A percentile compares a stretch with the other conserved stretches of the same genome.
These are phyloP conservation scores for Citrullus mucosospermus DNA, from an alignment of 306 rosid genomes.

Conservation along the genomic window DNA sequence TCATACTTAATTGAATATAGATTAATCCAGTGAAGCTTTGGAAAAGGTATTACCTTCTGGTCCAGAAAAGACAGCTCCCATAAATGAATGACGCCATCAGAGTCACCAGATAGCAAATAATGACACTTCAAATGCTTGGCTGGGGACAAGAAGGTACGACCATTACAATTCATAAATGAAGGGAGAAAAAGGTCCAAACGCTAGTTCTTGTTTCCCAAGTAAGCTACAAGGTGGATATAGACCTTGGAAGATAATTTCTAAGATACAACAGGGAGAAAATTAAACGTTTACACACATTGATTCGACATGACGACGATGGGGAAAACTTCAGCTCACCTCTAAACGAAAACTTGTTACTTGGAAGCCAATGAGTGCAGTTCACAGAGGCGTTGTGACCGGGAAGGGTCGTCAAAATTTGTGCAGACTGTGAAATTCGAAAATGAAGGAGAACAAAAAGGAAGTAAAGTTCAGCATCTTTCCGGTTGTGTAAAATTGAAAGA, in stretches of 20 bases:
- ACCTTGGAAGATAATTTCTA: not conserved
- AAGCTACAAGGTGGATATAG: not conserved
- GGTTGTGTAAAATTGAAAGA: not conserved
- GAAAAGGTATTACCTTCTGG: conserved; percentile 41
- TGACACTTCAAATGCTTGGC: conserved; percentile 58
- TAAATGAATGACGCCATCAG: conserved; percentile 58
- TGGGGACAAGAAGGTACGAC: conserved; percentile 12
- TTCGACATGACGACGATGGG: not conserved
- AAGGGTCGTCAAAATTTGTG: conserved; percentile 84
- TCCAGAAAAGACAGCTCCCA: conserved; percentile 61
- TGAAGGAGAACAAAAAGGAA: not conserved
- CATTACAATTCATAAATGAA: not conserved
- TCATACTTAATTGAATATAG: not conserved
- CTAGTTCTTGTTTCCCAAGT: not conserved
- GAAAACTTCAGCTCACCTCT: conserved; percentile 35
- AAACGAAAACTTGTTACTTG: conserved; percentile 50
- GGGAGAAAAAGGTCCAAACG: not conserved
- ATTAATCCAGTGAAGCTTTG: not conserved
- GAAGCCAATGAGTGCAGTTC: conserved; percentile 94
- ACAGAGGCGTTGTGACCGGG: conserved; percentile 82
- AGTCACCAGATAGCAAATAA: conserved; percentile 82
- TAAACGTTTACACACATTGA: not conserved
- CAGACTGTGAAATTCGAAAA: conserved; percentile 33
- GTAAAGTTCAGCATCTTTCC: not conserved
- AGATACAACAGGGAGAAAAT: not conserved